phyloP scores from a whole-genome alignment of 768 basidiomycete genomes.

The Suillus ampliporus region DNA sequence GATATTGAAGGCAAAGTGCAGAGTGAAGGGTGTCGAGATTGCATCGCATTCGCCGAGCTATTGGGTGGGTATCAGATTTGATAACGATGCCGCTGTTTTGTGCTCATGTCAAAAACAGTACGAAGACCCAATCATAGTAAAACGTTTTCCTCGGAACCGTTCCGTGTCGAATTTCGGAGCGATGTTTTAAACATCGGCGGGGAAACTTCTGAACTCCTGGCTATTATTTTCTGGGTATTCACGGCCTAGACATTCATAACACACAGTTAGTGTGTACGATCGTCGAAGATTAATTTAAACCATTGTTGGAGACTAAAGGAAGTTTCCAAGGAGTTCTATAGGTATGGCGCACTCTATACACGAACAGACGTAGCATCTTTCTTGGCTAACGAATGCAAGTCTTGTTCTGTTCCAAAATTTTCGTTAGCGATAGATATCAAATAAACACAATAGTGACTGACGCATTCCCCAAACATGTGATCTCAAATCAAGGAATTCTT shows the following conservation, averaged over 20 bases:
- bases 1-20: slow-evolving; percentile 34
- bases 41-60: slow-evolving; percentile 37
- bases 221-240: neutral
- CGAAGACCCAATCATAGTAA: slow-evolving; percentile 42
- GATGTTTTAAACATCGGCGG: slow-evolving; percentile 30
- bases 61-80: slow-evolving; percentile 38
- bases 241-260: neutral
- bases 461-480: slow-evolving; percentile 89
- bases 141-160: slow-evolving; percentile 41
- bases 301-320: neutral
- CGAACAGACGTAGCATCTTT: slow-evolving; percentile 67
- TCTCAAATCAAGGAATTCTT: slow-evolving; percentile 82
- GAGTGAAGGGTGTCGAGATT: slow-evolving; percentile 35
- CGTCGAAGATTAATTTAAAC: neutral
- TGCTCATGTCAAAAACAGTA: slow-evolving; percentile 25
- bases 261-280: neutral
- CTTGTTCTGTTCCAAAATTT: slow-evolving; percentile 63
- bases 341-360: slow-evolving; percentile 40
- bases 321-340: slow-evolving; percentile 2
- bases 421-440: neutral
- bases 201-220: neutral
- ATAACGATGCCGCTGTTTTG: neutral
- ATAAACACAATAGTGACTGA: slow-evolving; percentile 46
- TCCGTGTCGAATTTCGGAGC: slow-evolving; percentile 43
- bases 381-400: slow-evolving; percentile 74